These are phyloP conservation scores for Spongispora temasekensis DNA, from an alignment of 1,284 basidiomycete species.

Conservation along the genomic window DNA sequence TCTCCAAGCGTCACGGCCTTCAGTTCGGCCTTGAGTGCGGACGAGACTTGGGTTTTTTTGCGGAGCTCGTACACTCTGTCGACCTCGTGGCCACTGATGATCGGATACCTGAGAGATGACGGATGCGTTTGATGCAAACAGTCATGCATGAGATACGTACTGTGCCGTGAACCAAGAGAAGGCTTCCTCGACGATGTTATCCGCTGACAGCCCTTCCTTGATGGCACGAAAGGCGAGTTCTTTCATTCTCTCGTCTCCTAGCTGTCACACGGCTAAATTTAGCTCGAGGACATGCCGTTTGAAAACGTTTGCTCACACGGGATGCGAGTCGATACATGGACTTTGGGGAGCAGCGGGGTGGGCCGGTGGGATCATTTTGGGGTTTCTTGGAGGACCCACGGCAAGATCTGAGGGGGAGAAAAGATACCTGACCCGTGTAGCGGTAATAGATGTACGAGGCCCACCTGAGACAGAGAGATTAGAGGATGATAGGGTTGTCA, in stretches of 20 bases:
- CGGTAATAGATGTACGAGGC: conserved; percentile 31
- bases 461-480: too few relatives aligned
- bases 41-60: conserved; percentile 22
- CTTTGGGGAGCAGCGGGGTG: conserved; percentile 32
- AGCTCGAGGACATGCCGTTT: background rate
- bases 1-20: conserved; percentile 26
- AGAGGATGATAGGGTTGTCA: background rate
- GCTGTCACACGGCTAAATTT: conserved; percentile 16
- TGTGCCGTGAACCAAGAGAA: conserved; percentile 36
- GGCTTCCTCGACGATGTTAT: conserved; percentile 32
- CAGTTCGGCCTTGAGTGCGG: conserved; percentile 24
- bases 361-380: background rate
- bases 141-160: conserved; percentile 15
- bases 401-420: conserved; percentile 28
- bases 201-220: conserved; percentile 21
- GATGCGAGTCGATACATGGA: conserved; percentile 38
- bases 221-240: conserved; percentile 31
- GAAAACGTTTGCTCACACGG: conserved; percentile 14
- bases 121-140: background rate
- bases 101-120: conserved; percentile 16
- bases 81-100: conserved; percentile 18
- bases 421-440: conserved; percentile 32
- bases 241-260: conserved; percentile 28
- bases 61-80: conserved; percentile 23
- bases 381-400: background rate